Percentiles rank a stretch among this genome's conserved stretches.
phyloP scores from a whole-genome alignment of 352 stramenopile species.

The Phytophthora vignae region DNA sequence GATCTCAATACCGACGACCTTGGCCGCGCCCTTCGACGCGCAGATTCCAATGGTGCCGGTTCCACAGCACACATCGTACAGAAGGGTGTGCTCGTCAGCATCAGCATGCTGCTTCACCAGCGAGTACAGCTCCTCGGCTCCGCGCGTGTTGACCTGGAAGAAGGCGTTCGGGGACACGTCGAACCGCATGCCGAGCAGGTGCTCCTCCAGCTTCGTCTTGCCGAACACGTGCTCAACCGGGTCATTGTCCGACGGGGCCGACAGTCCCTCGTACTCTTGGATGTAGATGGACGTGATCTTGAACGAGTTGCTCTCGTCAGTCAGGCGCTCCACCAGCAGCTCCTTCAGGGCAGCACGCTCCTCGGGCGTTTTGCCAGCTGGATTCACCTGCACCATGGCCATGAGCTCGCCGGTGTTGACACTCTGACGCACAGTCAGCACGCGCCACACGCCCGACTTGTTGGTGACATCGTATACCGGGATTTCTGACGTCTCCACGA shows the following conservation, averaged over 20 bases:
- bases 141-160: conserved; percentile 97
- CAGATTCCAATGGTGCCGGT: conserved; percentile 98
- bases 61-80: conserved; percentile 99
- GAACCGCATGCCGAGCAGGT: conserved; percentile 91
- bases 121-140: conserved; percentile 96
- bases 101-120: conserved; percentile 93
- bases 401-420: conserved; percentile 78
- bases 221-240: conserved; percentile 86
- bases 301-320: conserved; percentile 43
- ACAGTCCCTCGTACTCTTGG: conserved; percentile 94
- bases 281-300: conserved; percentile 92
- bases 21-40: conserved; percentile 81
- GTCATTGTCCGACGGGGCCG: conserved; percentile 88
- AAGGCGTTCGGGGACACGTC: conserved; percentile 93
- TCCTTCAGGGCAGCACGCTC: conserved; percentile 52
- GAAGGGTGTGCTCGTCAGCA: conserved; percentile 79
- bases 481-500: conserved; percentile 62
- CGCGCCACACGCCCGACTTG: conserved; percentile 77
- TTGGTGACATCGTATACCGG: conserved; percentile 81
- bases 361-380: conserved; percentile 40
- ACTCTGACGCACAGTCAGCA: conserved; percentile 79
- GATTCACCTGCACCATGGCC: conserved; percentile 83
- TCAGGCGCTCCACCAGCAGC: conserved; percentile 57
- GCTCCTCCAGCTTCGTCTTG: conserved; percentile 78
- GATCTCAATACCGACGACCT: conserved; percentile 91